Conservation (phyloP, 2,329 filamentous ascomycete genomes). For the Exophiala sp. region DNA sequence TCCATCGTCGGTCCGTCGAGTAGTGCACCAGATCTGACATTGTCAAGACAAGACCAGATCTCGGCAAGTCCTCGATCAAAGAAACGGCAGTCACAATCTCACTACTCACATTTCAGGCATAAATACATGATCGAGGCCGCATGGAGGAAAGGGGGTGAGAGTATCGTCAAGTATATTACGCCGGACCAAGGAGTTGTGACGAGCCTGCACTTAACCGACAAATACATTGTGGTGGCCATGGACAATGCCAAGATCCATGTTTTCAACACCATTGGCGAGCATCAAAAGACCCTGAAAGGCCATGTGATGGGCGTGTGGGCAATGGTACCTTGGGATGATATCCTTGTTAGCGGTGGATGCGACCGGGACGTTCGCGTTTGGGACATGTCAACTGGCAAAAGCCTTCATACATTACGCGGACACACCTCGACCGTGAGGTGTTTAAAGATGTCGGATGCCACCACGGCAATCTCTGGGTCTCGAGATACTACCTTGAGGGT, state of each 20-base stretch:
- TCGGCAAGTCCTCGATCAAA: constrained; percentile 29
- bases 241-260: constrained; percentile 99
- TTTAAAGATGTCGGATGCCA: constrained; percentile 91
- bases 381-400: constrained; percentile 83
- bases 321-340: constrained; percentile 97
- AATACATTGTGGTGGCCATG: constrained; percentile 94
- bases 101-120: constrained; percentile 97
- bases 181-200: constrained; percentile 97
- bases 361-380: constrained; percentile 95
- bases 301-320: constrained; percentile 99
- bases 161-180: constrained; percentile 79
- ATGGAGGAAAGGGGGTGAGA: constrained; percentile 86
- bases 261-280: constrained; percentile 84
- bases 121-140: constrained; percentile 94
- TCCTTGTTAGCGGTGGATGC: constrained; percentile 90
- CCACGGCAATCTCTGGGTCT: constrained; percentile 92
- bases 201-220: constrained; percentile 84
- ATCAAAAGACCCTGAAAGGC: constrained; percentile 81
- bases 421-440: constrained; percentile 96
- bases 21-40: constrained; percentile 44
- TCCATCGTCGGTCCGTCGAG: constrained; percentile 37
- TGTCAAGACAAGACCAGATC: constrained; percentile 15
- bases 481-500: constrained; percentile 89
- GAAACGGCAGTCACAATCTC: constrained; percentile 65
- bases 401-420: constrained; percentile 76